Base-by-base conservation (phyloP, 1,139 yeast species). In the Zygoascus sp. region DNA sequence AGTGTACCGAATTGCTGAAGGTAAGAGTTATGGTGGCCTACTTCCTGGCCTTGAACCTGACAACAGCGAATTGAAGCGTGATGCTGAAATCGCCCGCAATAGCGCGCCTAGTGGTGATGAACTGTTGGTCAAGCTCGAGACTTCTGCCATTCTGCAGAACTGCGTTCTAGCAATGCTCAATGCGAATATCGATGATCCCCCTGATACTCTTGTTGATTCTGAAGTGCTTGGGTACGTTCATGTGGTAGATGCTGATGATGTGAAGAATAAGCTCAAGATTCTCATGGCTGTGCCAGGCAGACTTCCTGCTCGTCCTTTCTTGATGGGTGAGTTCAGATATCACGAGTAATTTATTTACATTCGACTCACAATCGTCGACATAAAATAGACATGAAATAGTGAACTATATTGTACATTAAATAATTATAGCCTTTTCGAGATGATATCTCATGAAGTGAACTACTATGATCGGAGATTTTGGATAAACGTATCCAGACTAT, bases 401-500 rank as follows among this genome's bases (percentile, higher is more conserved):
- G 28, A 25, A 25, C 28, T 25, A 7, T 13, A 27, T 32, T 32
- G 38, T 41, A 34, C 32, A 41, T 32, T 41, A 34, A 28, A 23
- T 23, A 41, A 25, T 25, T 6, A 25, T 25, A 25, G 8, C 28
- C 28, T 10, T 25, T 25, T 2, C 9, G n/a, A 25, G 9, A 25
- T 10, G n/a, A 25, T 25, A 25, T 25, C 3, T 25, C 9, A 10
- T 10, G 9, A 10, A n/a, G 28, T n/a, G n/a, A 25, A 25, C 28
- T 11, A 27, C 11, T 25, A 30, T 30, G 27, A 16, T 15, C 32
- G 20, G 13, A 30, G 38, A 19, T 87, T 83, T 67, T 85, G 86
- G 67, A 92, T 92, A 65, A 92, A 92, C 49, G 84, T 81, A 66
- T 90, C 97, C 68, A 92, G 77, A 62, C 92, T 87, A 66, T 92